These are phyloP conservation scores for Acephala macrosclerotiorum DNA, from an alignment of 2,329 filamentous ascomycete genomes.

Conservation along the genomic window DNA sequence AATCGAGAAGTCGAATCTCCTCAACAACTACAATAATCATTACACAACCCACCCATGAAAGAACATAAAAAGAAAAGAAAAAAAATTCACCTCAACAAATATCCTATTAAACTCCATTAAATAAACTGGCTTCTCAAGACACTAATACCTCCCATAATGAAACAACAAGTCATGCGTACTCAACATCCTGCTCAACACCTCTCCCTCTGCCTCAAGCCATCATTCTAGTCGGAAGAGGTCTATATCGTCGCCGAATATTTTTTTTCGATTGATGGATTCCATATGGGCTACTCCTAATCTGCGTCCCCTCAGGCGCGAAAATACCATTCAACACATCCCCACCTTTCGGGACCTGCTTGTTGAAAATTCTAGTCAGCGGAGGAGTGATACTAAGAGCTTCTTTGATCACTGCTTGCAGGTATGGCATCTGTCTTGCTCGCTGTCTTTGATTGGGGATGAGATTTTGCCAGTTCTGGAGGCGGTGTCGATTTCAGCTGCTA, in stretches of 20 bases:
- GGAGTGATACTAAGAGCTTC: constrained; percentile 56
- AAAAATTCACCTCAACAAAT: constrained; percentile 53
- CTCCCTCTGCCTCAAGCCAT: constrained; percentile 47
- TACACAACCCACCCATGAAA: too few relatives aligned
- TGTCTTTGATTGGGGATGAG: constrained; percentile 37
- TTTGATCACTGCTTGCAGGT: constrained; percentile 56
- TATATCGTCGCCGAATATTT: constrained; percentile 48
- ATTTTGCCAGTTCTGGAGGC: constrained; percentile 46
- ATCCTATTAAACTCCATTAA: constrained; percentile 57
- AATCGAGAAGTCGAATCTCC: constrained; percentile 29
- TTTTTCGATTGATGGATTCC: constrained; percentile 45
- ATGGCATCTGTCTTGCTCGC: constrained; percentile 49
- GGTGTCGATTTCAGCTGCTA: constrained; percentile 54
- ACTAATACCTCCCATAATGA: constrained; percentile 53
- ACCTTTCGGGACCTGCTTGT: constrained; percentile 23
- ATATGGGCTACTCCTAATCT: constrained; percentile 38
- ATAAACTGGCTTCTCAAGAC: constrained; percentile 56
- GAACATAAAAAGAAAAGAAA: constrained; percentile 4
- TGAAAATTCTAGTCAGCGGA: constrained; percentile 45
- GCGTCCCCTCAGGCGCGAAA: constrained; percentile 32
- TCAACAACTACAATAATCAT: constrained; percentile 17
- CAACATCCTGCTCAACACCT: not conserved
- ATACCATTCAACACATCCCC: constrained; percentile 23
- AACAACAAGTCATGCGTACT: constrained; percentile 49
- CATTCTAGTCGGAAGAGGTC: constrained; percentile 55